Evolutionary conservation across 2,329 filamentous ascomycete species (phyloP).

Genomic region (Calonectria naviculata): DNA sequence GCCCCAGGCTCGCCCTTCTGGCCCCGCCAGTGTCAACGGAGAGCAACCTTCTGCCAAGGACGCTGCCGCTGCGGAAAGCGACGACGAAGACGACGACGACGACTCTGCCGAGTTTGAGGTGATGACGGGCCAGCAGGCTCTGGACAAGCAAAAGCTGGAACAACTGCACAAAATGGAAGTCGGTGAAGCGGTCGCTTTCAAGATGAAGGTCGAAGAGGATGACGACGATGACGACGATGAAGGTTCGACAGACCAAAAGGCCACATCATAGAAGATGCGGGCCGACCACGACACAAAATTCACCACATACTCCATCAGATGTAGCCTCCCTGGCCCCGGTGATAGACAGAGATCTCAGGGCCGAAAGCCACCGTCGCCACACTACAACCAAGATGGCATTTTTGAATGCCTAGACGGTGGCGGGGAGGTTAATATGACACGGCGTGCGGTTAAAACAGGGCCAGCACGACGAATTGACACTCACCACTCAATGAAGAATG

Average conservation of each 20-base stretch:
- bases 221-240: constrained; percentile 54
- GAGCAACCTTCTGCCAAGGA: constrained; percentile 37
- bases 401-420: neutral
- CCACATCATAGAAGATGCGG: constrained; percentile 46
- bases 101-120: constrained; percentile 59
- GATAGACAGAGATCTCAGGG: neutral
- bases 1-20: constrained; percentile 23
- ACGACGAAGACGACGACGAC: constrained; percentile 52
- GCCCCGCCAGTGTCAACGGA: constrained; percentile 31
- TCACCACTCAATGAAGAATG: neutral
- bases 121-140: constrained; percentile 53
- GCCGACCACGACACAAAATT: constrained; percentile 9
- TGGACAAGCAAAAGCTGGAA: constrained; percentile 59
- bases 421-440: neutral
- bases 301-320: neutral
- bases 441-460: neutral
- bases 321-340: neutral
- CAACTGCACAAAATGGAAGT: constrained; percentile 70
- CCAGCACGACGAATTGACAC: neutral
- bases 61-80: constrained; percentile 51
- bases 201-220: constrained; percentile 51
- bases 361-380: neutral
- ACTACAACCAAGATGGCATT: neutral
- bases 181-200: constrained; percentile 65
- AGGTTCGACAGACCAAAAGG: constrained; percentile 37